Evolutionary conservation across 495 filamentous ascomycete genomes (phyloP).

Genomic region (Aspergillus funiculosus): DNA sequence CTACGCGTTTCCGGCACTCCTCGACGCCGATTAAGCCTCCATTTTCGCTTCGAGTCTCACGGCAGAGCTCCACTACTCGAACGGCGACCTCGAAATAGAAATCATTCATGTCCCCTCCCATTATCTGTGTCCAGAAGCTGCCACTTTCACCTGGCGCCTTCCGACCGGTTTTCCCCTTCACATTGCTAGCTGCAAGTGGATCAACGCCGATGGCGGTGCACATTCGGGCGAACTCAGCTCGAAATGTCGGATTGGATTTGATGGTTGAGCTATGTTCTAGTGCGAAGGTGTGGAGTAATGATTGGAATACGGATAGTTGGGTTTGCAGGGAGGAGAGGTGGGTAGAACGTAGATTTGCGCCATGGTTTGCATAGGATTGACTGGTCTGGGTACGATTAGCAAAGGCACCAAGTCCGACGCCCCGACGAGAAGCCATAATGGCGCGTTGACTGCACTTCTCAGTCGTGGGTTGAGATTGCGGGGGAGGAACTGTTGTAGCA

Average conservation of each 20-base stretch:
- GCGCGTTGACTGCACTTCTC: not conserved
- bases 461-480: slow-evolving; percentile 3
- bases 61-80: slow-evolving; percentile 86
- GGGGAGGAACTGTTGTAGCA: not conserved
- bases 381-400: slow-evolving; percentile 73
- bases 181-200: slow-evolving; percentile 70
- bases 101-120: slow-evolving; percentile 88
- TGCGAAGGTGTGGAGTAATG: slow-evolving; percentile 88
- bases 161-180: slow-evolving; percentile 46
- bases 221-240: slow-evolving; percentile 97
- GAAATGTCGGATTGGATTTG: slow-evolving; percentile 87
- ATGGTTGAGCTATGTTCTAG: slow-evolving; percentile 90
- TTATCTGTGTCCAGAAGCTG: slow-evolving; percentile 87
- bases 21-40: slow-evolving; percentile 81
- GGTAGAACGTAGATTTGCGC: slow-evolving; percentile 69
- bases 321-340: slow-evolving; percentile 80
- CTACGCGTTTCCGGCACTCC: slow-evolving; percentile 70
- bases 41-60: slow-evolving; percentile 82
- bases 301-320: slow-evolving; percentile 93
- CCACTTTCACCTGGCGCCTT: slow-evolving; percentile 42
- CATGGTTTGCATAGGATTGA: slow-evolving; percentile 83
- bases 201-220: slow-evolving; percentile 96
- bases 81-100: slow-evolving; percentile 98
- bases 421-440: slow-evolving; percentile 49
- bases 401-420: slow-evolving; percentile 89